Conservation (phyloP, 768 basidiomycete species). For the Leucocoprinus sp. region DNA sequence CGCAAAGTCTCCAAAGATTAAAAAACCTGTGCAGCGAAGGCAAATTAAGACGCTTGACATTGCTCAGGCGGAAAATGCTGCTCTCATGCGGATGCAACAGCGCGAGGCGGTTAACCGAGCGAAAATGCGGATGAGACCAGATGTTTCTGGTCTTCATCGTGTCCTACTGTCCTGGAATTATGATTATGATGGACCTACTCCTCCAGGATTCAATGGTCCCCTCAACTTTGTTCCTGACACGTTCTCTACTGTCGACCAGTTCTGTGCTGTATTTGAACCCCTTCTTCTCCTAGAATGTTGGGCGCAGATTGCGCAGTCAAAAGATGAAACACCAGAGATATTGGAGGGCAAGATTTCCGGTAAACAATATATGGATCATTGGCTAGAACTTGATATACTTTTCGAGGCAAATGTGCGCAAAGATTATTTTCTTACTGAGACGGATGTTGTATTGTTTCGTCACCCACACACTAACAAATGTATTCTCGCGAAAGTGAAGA, state of each 20-base stretch:
- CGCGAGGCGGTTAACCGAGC: slow-evolving; percentile 55
- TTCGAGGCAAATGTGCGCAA: slow-evolving; percentile 51
- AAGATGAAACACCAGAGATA: slow-evolving; percentile 49
- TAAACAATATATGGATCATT: slow-evolving; percentile 71
- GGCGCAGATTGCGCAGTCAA: slow-evolving; percentile 77
- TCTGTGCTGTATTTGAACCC: slow-evolving; percentile 73
- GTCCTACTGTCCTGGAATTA: slow-evolving; percentile 84
- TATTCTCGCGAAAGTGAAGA: slow-evolving; percentile 59
- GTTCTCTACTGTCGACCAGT: slow-evolving; percentile 61
- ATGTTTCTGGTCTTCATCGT: slow-evolving; percentile 72
- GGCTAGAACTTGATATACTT: slow-evolving; percentile 68
- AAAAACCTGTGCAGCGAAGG: slow-evolving; percentile 49
- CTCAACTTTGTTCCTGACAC: slow-evolving; percentile 47
- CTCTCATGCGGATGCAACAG: slow-evolving; percentile 42
- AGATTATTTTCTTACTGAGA: slow-evolving; percentile 73
- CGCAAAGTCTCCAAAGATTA: slow-evolving; percentile 53
- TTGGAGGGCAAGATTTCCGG: slow-evolving; percentile 59
- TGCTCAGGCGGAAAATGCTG: slow-evolving; percentile 34
- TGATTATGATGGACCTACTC: slow-evolving; percentile 52
- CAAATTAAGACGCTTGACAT: slow-evolving; percentile 58
- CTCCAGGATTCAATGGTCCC: slow-evolving; percentile 40
- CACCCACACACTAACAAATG: slow-evolving; percentile 44
- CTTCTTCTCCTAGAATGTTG: slow-evolving; percentile 85
- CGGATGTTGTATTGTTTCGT: slow-evolving; percentile 77
- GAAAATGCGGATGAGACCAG: slow-evolving; percentile 70